Base-by-base conservation (phyloP, 192 early-diverging fungal genomes). In the Radiomyces spectabilis region DNA sequence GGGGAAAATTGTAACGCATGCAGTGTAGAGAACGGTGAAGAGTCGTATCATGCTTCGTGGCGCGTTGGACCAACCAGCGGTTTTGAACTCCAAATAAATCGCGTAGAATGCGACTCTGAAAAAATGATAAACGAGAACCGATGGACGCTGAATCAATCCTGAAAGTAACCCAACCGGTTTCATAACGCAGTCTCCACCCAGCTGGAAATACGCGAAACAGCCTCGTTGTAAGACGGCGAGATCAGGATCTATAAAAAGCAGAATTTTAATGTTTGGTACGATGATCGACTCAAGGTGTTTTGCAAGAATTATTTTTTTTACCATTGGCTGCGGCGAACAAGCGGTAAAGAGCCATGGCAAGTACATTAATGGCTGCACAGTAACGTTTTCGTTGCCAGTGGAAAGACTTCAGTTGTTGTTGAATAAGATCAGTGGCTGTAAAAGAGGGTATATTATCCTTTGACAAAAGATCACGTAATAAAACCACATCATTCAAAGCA, bases 271-370 rank as follows among this genome's bases (percentile, higher is more conserved):
- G 7, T 43, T 44, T 25, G 2, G 21, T 16, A 21, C 31, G 24
- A 5, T 33, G 34, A 52, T 22, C n/a, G 7, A 27, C 15, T 10
- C 6, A 54, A 5, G 1, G 1, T 12, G 0, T 27, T 13, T 41
- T 9, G n/a, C n/a, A n/a, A n/a, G n/a, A n/a, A 53, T 22, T 31
- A 39, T 52, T 41, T 37, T 19, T 54, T 59, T 67, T 71, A 87
- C 85, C 75, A 53, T 77, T 76, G 19, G 81, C 84, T 1, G 88
- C 93, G 0, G 92, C 82, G 75, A 99, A 96, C 31, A 99, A 68
- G 19, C 80, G 48, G 46, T 99, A 92, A 26, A 99, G 65, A n/a
- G 94, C 93, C 50, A 91, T 84, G 15, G 94, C 93, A 1, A 99
- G 72, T 24, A 95, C 86, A 55, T 99, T 99, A 51, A 99, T 84